Evolutionary conservation across 2,329 filamentous ascomycete species (phyloP).

Genomic region (Xylariaceae sp.): DNA sequence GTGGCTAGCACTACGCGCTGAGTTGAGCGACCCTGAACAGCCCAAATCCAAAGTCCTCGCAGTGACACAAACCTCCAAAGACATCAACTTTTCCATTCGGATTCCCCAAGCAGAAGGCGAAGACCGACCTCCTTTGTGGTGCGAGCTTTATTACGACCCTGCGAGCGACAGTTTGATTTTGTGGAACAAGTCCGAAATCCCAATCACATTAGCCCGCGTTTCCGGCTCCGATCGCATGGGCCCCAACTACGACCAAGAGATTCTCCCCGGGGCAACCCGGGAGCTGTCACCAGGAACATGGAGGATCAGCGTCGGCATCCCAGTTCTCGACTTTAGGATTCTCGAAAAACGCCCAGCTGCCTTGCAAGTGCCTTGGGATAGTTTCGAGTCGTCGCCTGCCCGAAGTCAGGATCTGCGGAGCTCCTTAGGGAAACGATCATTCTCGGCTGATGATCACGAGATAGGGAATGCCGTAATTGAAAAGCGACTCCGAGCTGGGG

Average conservation of each 20-base stretch:
- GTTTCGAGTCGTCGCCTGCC: conserved; percentile 26
- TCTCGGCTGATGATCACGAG: conserved; percentile 42
- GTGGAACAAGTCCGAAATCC: conserved; percentile 51
- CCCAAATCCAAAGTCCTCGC: conserved; percentile 55
- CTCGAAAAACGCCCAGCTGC: conserved; percentile 50
- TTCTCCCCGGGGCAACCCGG: conserved; percentile 43
- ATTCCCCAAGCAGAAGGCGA: conserved; percentile 46
- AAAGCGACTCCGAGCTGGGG: conserved; percentile 39
- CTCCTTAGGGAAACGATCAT: conserved; percentile 49
- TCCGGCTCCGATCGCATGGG: conserved; percentile 39
- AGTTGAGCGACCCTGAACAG: conserved; percentile 47
- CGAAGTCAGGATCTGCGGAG: conserved; percentile 36
- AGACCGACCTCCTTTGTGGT: conserved; percentile 50
- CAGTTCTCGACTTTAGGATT: conserved; percentile 55
- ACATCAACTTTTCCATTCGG: conserved; percentile 57
- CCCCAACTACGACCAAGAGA: conserved; percentile 41
- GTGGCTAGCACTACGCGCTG: conserved; percentile 53
- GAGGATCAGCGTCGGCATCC: conserved; percentile 49
- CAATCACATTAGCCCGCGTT: conserved; percentile 46
- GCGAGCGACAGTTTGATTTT: conserved; percentile 56
- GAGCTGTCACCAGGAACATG: conserved; percentile 53
- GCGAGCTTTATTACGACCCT: conserved; percentile 58
- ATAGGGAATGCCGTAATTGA: conserved; percentile 29
- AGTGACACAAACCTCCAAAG: conserved; percentile 56
- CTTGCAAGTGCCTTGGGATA: conserved; percentile 33